Base-by-base conservation (phyloP, 2,329 filamentous ascomycete genomes). In the Fusarium mundagurra region DNA sequence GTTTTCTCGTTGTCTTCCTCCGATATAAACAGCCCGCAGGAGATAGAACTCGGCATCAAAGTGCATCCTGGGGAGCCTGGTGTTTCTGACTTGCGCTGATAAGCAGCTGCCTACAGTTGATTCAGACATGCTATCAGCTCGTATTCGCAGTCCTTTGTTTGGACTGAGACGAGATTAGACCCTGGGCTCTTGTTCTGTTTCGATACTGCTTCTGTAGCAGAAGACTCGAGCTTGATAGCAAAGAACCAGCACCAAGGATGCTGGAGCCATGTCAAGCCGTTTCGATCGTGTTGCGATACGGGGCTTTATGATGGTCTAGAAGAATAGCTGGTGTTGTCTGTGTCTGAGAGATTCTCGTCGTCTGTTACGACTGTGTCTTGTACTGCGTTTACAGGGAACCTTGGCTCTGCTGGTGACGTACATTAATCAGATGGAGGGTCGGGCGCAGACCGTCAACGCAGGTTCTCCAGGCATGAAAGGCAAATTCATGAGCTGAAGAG, bases 381-480 rank as follows among this genome's bases (percentile, higher is more conserved):
- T 45, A 12, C 5, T 45, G 24, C 8, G 1, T 27, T 9, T 18
- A 27, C 5, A 18, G 18, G 4, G 7, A 6, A 17, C 17, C n/a
- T 11, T 20, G 11, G 24, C 44, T 20, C 5, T 45, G n/a, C n/a
- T 4, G 11, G 22, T 10, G 39, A 6, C 12, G 12, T 8, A 41
- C 14, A 4, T 16, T 20, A 14, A 18, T 18, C 34, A 18, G 22
- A 2, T 0, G 22, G 20, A 9, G 13, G 5, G 2, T 43, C 8
- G 8, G 8, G 22, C 8, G 39, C 39, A 43, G 8, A 43, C 13
- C 10, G 9, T 24, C 1, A 8, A 6, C 6, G n/a, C 16, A 44
- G 16, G n/a, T 5, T 12, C 0, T 11, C 0, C 7, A 12, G 6
- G 4, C 14, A n/a, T 7, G 6, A 17, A 11, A 17, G 22, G 22